phyloP scores from a whole-genome alignment of 2,329 filamentous ascomycete genomes.

The Colletotrichum eremochloae region DNA sequence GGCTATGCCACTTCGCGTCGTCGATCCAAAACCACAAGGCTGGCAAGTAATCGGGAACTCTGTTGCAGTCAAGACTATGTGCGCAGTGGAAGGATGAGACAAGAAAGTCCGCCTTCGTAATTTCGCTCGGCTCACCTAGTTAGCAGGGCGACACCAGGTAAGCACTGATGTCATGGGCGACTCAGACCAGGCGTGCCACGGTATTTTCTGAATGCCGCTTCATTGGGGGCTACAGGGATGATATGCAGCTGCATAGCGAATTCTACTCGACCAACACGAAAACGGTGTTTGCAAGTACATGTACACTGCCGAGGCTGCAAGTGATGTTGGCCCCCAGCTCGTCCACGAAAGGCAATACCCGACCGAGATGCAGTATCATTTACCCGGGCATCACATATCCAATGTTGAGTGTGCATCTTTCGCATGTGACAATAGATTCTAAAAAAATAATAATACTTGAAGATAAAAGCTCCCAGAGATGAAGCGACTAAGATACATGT shows the following conservation, averaged over 20 bases:
- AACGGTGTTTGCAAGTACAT: not conserved
- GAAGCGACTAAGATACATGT: not conserved
- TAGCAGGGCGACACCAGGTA: not conserved
- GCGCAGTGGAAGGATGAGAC: too few relatives aligned
- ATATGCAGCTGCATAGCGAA: not conserved
- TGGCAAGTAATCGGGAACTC: not conserved
- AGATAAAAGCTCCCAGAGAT: not conserved
- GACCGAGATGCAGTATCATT: not conserved
- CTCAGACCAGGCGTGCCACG: not conserved
- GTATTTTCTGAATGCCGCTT: not conserved
- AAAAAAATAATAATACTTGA: too few relatives aligned
- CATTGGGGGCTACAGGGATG: not conserved
- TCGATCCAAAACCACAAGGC: not conserved
- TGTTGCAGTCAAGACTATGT: too few relatives aligned
- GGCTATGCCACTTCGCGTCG: not conserved
- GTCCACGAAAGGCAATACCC: too few relatives aligned
- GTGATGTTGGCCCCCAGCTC: not conserved
- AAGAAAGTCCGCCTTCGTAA: not conserved
- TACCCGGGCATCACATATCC: not conserved
- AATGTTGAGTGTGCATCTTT: not conserved
- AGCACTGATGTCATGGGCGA: not conserved
- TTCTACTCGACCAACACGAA: slow-evolving; percentile 5
- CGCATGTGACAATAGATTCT: not conserved
- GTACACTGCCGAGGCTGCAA: not conserved
- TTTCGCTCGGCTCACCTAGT: too few relatives aligned